Evolutionary conservation across 306 rosid genomes (phyloP).

Genomic region (Adenanthera pavonina): DNA sequence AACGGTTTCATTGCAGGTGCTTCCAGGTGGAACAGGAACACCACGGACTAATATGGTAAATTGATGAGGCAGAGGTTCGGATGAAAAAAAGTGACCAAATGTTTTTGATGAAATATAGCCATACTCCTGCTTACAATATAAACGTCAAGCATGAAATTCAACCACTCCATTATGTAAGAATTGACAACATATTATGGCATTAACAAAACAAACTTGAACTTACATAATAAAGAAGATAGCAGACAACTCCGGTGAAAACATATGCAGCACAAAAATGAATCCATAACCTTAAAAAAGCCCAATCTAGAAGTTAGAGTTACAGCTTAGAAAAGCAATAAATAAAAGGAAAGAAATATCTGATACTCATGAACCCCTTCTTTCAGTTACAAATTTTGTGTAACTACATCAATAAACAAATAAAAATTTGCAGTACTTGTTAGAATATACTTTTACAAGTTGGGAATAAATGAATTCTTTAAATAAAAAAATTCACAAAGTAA

Average conservation of each 20-base stretch:
- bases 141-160: conserved; percentile 33
- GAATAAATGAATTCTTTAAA: conserved; percentile 1
- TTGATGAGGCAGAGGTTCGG: conserved; percentile 68
- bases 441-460: conserved; percentile 8
- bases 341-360: conserved; percentile 15
- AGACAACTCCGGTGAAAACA: conserved; percentile 78
- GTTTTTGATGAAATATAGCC: conserved; percentile 67
- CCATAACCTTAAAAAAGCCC: conserved; percentile 78
- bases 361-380: conserved; percentile 20
- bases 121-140: conserved; percentile 63
- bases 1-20: conserved; percentile 67
- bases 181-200: conserved; percentile 28
- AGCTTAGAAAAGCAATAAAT: conserved; percentile 24
- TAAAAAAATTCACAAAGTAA: conserved; percentile 9
- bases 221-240: conserved; percentile 85
- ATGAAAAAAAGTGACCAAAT: conserved; percentile 59
- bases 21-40: conserved; percentile 70
- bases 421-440: background rate
- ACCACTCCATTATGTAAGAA: conserved; percentile 22
- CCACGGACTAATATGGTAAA: conserved; percentile 71
- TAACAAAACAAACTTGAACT: conserved; percentile 49
- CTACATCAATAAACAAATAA: conserved; percentile 19
- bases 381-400: conserved; percentile 11
- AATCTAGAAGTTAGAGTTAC: conserved; percentile 47
- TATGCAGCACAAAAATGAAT: conserved; percentile 81